Evolutionary conservation across 2,329 filamentous ascomycete species (phyloP).

Genomic region (Colletotrichum lupini): DNA sequence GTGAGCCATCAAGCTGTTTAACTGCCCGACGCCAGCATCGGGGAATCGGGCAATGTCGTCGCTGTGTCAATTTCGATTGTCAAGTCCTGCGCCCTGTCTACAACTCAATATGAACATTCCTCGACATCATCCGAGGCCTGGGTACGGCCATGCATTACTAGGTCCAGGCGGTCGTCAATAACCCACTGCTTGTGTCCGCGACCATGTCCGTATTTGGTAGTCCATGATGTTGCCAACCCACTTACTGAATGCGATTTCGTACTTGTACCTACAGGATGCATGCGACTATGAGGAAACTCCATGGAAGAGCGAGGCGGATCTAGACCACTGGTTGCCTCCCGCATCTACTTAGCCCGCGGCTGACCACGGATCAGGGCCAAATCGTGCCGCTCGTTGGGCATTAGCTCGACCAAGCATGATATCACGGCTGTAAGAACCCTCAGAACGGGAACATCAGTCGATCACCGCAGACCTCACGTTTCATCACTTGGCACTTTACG

Average conservation of each 20-base stretch:
- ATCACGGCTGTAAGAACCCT: constrained; percentile 3
- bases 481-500: constrained; percentile 1
- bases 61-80: not conserved
- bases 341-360: not conserved
- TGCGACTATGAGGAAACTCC: not conserved
- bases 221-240: not conserved
- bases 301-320: not conserved
- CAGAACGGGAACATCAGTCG: constrained; percentile 11
- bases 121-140: not conserved
- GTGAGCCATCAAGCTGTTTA: not conserved
- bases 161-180: constrained; percentile 6
- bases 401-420: constrained; percentile 13
- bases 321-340: constrained; percentile 17
- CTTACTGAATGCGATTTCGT: constrained; percentile 8
- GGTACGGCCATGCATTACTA: constrained; percentile 6
- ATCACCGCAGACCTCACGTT: constrained; percentile 11
- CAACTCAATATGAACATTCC: not conserved
- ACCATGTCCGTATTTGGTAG: constrained; percentile 10
- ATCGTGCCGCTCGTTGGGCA: constrained; percentile 4
- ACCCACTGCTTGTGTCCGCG: not conserved
- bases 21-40: constrained; percentile 10
- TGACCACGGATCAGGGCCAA: not conserved
- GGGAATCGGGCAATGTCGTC: not conserved
- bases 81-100: not conserved
- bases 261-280: constrained; percentile 9